A percentile compares a stretch with the other conserved stretches of the same genome.
phyloP scores from a whole-genome alignment of 371 early-diverging fungal genomes.

The Cladochytrium tenue region DNA sequence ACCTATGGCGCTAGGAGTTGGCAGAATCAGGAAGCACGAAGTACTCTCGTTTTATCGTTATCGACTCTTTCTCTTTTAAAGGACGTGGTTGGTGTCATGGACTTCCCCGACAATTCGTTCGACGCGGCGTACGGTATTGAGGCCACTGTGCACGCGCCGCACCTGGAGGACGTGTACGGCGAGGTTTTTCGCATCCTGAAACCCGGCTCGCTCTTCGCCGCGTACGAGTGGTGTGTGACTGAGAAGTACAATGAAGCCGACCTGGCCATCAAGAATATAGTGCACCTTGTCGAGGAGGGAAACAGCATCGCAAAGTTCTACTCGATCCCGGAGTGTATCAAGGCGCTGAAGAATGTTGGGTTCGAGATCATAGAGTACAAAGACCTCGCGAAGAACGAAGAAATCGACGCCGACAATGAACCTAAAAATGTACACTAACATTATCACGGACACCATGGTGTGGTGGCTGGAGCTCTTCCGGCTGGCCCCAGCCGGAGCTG shows the following conservation, averaged over 20 bases:
- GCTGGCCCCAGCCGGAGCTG: constrained; percentile 79
- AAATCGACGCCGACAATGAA: constrained; percentile 48
- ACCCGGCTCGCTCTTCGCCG: constrained; percentile 86
- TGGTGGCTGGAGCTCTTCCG: constrained; percentile 75
- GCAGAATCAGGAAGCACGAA: too few species aligned
- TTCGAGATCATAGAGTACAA: constrained; percentile 74
- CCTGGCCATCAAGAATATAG: constrained; percentile 71
- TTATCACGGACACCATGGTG: constrained; percentile 43
- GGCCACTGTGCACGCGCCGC: constrained; percentile 77
- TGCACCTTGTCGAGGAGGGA: constrained; percentile 82
- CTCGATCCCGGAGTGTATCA: constrained; percentile 48
- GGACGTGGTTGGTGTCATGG: constrained; percentile 91
- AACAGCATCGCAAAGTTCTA: constrained; percentile 86
- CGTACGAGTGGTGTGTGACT: constrained; percentile 92
- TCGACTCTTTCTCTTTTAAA: too few species aligned
- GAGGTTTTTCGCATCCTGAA: constrained; percentile 88
- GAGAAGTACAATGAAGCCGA: constrained; percentile 76
- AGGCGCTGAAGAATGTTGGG: constrained; percentile 79
- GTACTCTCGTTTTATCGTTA: too few species aligned
- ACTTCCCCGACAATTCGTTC: constrained; percentile 75
- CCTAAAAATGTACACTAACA: background rate
- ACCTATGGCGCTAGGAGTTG: too few species aligned
- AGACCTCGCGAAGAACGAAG: constrained; percentile 66
- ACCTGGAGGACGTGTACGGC: constrained; percentile 79
- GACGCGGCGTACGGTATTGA: constrained; percentile 92